These are phyloP conservation scores for Elaeis guineensis DNA, from an alignment of 176 grass and related monocot species.

Conservation along the genomic window DNA sequence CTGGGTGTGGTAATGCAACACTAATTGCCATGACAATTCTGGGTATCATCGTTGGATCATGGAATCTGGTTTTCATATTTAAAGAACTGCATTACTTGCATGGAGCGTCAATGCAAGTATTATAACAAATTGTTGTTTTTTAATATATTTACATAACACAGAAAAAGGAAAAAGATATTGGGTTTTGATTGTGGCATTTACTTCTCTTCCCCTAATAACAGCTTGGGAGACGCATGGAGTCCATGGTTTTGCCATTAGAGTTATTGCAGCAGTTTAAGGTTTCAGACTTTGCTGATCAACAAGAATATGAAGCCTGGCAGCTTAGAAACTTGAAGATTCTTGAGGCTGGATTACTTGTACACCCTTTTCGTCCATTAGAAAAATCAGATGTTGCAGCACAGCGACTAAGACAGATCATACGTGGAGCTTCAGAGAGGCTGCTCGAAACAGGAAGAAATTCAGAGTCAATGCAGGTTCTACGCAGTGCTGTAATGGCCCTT, in stretches of 20 bases:
- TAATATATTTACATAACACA: too few relatives aligned
- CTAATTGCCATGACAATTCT: too few relatives aligned
- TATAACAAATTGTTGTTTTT: neutral
- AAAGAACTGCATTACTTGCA: too few relatives aligned
- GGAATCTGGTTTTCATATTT: too few relatives aligned
- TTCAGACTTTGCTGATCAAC: conserved; percentile 69
- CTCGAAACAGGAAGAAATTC: conserved; percentile 92
- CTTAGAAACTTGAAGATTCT: conserved; percentile 81
- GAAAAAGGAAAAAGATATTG: neutral
- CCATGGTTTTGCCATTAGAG: conserved; percentile 92
- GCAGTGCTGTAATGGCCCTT: conserved; percentile 70
- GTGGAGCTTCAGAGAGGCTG: conserved; percentile 52
- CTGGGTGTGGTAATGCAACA: too few relatives aligned
- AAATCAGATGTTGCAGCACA: conserved; percentile 70
- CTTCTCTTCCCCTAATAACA: conserved; percentile 18
- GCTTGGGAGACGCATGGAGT: conserved; percentile 73
- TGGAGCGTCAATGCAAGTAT: too few relatives aligned
- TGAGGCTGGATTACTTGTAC: conserved; percentile 74
- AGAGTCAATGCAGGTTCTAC: conserved; percentile 79
- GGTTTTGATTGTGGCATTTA: neutral
- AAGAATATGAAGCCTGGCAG: conserved; percentile 78
- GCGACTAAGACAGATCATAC: conserved; percentile 70
- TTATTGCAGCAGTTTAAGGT: conserved; percentile 93
- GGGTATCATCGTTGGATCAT: too few relatives aligned
- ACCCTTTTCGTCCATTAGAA: conserved; percentile 61